Percentiles rank a stretch among this genome's conserved stretches.
Evolutionary conservation across 371 early-diverging fungal genomes (phyloP).

Genomic region (Rhizopus delemar): DNA sequence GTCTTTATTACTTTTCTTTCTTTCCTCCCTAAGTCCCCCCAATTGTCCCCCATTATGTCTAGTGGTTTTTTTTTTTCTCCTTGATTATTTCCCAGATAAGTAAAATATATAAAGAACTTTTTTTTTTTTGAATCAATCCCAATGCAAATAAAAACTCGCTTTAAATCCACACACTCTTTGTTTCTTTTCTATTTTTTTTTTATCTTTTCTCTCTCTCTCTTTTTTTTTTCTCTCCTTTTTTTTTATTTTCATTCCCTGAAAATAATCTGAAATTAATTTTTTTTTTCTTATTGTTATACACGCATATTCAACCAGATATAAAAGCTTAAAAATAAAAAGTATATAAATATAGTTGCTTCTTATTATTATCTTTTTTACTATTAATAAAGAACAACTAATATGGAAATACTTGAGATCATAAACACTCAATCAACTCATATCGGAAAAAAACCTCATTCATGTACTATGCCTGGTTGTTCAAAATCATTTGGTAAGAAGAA

Average conservation of each 20-base stretch:
- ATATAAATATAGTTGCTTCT: no score
- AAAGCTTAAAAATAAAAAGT: no score
- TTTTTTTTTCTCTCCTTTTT: background rate
- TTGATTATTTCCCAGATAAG: background rate
- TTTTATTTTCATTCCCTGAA: background rate
- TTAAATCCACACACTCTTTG: background rate
- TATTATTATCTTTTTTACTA: background rate
- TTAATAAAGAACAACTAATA: slow-evolving; percentile 11
- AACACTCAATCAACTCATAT: slow-evolving; percentile 41
- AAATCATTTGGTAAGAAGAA: slow-evolving; percentile 59
- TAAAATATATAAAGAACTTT: background rate
- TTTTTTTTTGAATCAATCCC: no score
- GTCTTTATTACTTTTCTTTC: no score
- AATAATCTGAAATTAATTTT: background rate
- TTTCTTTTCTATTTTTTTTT: slow-evolving; percentile 4
- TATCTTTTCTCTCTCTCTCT: background rate
- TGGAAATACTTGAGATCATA: slow-evolving; percentile 62
- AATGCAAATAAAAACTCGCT: slow-evolving; percentile 2
- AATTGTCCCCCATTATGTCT: no score
- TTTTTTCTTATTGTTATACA: no score
- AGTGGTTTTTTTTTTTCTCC: background rate
- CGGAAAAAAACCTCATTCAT: slow-evolving; percentile 47
- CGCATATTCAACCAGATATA: no score
- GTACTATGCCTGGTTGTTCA: slow-evolving; percentile 55
- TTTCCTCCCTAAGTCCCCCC: no score